These are phyloP conservation scores for Cyberlindnera mississippiensis DNA, from an alignment of 805 yeast species.

Conservation along the genomic window DNA sequence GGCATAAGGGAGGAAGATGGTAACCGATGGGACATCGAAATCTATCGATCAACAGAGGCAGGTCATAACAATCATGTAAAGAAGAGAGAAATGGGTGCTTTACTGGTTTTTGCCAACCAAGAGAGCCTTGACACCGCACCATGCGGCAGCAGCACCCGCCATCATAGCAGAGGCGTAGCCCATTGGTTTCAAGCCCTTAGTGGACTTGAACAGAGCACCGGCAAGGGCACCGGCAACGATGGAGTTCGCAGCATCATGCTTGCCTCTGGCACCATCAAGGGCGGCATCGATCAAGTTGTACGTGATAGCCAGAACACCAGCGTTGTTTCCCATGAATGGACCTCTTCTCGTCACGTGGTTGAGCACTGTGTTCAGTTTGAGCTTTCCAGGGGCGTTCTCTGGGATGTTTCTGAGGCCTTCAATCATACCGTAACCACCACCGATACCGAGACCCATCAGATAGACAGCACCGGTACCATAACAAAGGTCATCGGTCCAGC, in stretches of 20 bases:
- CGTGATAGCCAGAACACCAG: slow-evolving; percentile 88
- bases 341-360: slow-evolving; percentile 94
- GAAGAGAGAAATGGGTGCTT: not conserved
- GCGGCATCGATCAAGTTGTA: slow-evolving; percentile 82
- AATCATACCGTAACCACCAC: slow-evolving; percentile 84
- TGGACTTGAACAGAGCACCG: slow-evolving; percentile 86
- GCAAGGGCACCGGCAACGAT: slow-evolving; percentile 85
- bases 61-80: slow-evolving; percentile 12
- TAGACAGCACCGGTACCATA: slow-evolving; percentile 97
- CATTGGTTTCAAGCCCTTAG: slow-evolving; percentile 85
- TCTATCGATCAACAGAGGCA: not conserved
- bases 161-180: slow-evolving; percentile 77
- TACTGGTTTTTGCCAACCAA: slow-evolving; percentile 9
- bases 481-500: slow-evolving; percentile 96
- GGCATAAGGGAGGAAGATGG: not conserved
- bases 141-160: slow-evolving; percentile 87
- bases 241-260: slow-evolving; percentile 83
- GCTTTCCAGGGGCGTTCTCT: slow-evolving; percentile 67
- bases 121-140: slow-evolving; percentile 76
- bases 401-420: slow-evolving; percentile 84
- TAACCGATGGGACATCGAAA: not conserved
- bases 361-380: slow-evolving; percentile 83
- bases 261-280: slow-evolving; percentile 77
- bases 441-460: slow-evolving; percentile 77
- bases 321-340: slow-evolving; percentile 91